These are phyloP conservation scores for Aspergillus panamensis DNA, from an alignment of 495 filamentous ascomycete species.

Conservation along the genomic window DNA sequence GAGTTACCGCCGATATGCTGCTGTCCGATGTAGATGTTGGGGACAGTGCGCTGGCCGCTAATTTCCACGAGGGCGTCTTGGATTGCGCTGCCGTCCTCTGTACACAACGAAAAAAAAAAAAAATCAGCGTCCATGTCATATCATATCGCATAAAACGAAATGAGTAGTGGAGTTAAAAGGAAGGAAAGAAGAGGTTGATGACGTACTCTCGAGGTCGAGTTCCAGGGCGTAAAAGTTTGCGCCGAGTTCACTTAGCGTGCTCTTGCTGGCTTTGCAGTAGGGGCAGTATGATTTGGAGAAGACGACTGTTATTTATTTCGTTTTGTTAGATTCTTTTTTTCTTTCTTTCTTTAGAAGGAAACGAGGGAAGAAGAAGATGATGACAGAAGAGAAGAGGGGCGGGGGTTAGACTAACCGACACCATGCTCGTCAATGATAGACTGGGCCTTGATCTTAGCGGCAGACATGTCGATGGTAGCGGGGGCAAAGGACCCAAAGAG, in stretches of 20 bases:
- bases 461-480: constrained; percentile 66
- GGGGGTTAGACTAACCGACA: constrained; percentile 60
- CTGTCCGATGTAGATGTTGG: constrained; percentile 89
- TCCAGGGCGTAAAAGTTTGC: constrained; percentile 76
- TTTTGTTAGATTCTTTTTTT: background rate
- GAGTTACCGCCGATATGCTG: constrained; percentile 97
- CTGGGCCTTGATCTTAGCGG: constrained; percentile 83
- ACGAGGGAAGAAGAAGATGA: background rate
- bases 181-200: constrained; percentile 4
- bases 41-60: constrained; percentile 79
- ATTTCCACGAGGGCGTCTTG: constrained; percentile 81
- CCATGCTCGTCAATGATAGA: constrained; percentile 85
- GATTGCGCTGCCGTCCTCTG: constrained; percentile 76
- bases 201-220: constrained; percentile 77
- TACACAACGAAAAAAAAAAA: background rate
- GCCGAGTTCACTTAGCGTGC: constrained; percentile 59
- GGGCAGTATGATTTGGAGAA: constrained; percentile 98
- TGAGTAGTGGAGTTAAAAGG: background rate
- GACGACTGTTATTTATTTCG: constrained; percentile 54
- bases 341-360: too few relatives aligned
- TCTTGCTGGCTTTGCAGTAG: constrained; percentile 83
- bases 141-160: background rate
- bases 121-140: background rate
- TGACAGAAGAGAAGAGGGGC: too few relatives aligned
- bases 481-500: constrained; percentile 65